These are phyloP conservation scores for Acanthamoeba rhysodes DNA, from an alignment of 208 protist species.

Conservation along the genomic window DNA sequence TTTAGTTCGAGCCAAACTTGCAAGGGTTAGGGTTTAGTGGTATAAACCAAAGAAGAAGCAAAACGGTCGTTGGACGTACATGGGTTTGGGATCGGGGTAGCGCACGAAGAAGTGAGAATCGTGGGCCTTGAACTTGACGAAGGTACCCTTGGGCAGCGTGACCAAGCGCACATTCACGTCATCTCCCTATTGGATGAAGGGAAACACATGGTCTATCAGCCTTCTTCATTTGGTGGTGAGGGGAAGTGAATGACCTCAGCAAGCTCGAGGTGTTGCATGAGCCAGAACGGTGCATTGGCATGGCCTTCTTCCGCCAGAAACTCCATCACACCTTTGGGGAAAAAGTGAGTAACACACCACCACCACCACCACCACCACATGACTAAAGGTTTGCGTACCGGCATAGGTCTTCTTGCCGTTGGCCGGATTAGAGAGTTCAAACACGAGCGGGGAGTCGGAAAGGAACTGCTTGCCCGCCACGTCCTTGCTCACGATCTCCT, in stretches of 20 bases:
- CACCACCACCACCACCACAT: too few relatives aligned
- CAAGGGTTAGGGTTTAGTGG: too few relatives aligned
- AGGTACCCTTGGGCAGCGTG: slow-evolving; percentile 42
- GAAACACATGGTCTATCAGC: not conserved
- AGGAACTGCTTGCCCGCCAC: slow-evolving; percentile 21
- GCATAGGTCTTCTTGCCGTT: slow-evolving; percentile 2
- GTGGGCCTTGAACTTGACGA: slow-evolving; percentile 72
- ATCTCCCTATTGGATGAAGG: not conserved
- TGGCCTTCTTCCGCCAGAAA: slow-evolving; percentile 52
- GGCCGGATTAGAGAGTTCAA: slow-evolving; percentile 35
- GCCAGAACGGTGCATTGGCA: slow-evolving; percentile 30
- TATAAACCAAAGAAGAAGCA: not conserved
- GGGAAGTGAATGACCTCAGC: not conserved
- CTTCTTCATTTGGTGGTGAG: not conserved
- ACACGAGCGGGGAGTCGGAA: slow-evolving; percentile 31
- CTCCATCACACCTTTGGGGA: slow-evolving; percentile 44
- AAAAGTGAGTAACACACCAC: too few relatives aligned
- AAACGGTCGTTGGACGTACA: not conserved
- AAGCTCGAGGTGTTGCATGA: slow-evolving; percentile 7
- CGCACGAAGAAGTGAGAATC: slow-evolving; percentile 33
- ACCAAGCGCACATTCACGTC: slow-evolving; percentile 40
- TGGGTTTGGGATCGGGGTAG: slow-evolving; percentile 63
- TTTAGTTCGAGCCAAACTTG: not conserved
- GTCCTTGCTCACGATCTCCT: slow-evolving; percentile 69
- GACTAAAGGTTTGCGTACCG: not conserved